Conservation (phyloP, 2,329 filamentous ascomycete genomes). For the Diaporthe australafricana region DNA sequence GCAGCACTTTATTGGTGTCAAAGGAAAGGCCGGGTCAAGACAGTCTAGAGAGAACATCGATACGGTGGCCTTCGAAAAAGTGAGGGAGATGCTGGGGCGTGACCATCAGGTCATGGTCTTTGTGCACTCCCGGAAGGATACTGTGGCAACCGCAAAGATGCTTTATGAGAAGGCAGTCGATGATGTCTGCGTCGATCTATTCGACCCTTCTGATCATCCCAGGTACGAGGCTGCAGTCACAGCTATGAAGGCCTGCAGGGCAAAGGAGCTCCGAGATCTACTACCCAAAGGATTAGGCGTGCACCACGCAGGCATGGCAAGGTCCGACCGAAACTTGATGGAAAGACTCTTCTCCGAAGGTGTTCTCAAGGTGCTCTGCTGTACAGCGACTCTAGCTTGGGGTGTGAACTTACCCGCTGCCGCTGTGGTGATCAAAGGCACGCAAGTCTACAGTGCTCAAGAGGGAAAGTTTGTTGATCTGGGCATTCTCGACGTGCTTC, state of each 20-base stretch:
- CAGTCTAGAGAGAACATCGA: slow-evolving; percentile 91
- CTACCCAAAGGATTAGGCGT: slow-evolving; percentile 92
- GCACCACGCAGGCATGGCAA: slow-evolving; percentile 96
- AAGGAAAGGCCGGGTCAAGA: slow-evolving; percentile 86
- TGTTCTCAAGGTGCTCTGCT: slow-evolving; percentile 96
- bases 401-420: slow-evolving; percentile 98
- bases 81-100: slow-evolving; percentile 87
- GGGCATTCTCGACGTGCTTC: slow-evolving; percentile 94
- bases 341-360: slow-evolving; percentile 92
- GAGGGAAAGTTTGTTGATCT: slow-evolving; percentile 97
- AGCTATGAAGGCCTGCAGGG: slow-evolving; percentile 88
- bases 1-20: slow-evolving; percentile 97
- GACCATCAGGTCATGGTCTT: slow-evolving; percentile 99
- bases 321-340: slow-evolving; percentile 94
- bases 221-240: slow-evolving; percentile 82
- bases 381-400: slow-evolving; percentile 97
- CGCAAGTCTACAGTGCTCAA: slow-evolving; percentile 95
- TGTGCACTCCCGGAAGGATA: slow-evolving; percentile 96
- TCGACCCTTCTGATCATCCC: slow-evolving; percentile 84
- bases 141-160: slow-evolving; percentile 86
- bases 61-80: slow-evolving; percentile 89
- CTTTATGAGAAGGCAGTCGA: slow-evolving; percentile 89
- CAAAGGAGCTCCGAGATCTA: slow-evolving; percentile 88
- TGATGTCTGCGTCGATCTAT: slow-evolving; percentile 81
- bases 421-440: slow-evolving; percentile 97